Conservation (phyloP, 257 asterid genomes). For the Solanum appendiculatum region DNA sequence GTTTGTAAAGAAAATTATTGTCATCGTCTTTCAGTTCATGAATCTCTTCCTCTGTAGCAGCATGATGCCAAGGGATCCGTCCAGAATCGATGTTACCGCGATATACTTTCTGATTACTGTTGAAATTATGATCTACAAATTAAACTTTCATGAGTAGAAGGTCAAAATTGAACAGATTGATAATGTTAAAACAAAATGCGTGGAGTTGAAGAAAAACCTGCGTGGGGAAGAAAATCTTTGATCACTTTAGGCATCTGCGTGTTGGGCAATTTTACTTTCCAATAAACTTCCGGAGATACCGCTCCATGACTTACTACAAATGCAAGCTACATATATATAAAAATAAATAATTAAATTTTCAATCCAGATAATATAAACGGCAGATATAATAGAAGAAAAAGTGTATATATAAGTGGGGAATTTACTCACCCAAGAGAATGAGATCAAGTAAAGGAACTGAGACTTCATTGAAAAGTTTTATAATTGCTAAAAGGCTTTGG, state of each 20-base stretch:
- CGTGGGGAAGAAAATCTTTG: neutral
- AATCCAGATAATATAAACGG: neutral
- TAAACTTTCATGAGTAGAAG: too few relatives aligned
- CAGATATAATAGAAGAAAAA: neutral
- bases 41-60: neutral
- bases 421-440: neutral
- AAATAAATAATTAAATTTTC: neutral
- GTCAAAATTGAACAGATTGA: too few relatives aligned
- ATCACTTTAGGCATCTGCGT: constrained; percentile 9
- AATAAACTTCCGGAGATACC: constrained; percentile 4
- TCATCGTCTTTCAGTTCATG: neutral
- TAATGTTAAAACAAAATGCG: neutral
- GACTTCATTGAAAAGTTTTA: neutral
- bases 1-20: neutral
- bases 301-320: constrained; percentile 9
- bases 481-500: neutral
- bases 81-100: too few relatives aligned
- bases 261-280: constrained; percentile 3
- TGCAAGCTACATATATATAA: neutral
- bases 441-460: neutral
- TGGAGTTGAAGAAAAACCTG: neutral
- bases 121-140: too few relatives aligned
- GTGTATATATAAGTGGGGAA: neutral
- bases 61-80: neutral
- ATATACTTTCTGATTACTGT: too few relatives aligned